Conservation (phyloP, 305 asterid genomes). For the Fraxinus baroniana region DNA sequence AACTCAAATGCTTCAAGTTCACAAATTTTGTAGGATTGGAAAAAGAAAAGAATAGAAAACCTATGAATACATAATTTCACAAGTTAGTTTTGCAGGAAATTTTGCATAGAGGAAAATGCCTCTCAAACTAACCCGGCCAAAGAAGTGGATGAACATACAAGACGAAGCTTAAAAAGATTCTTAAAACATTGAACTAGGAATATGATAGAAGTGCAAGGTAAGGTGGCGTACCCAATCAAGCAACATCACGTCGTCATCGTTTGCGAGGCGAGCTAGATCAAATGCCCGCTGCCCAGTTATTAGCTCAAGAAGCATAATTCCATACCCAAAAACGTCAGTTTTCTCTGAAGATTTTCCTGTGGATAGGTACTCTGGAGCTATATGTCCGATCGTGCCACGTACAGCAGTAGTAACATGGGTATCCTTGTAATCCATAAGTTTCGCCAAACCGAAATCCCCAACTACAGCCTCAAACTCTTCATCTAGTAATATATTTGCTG, state of each 20-base stretch:
- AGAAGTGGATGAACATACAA: background rate
- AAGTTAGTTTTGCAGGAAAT: background rate
- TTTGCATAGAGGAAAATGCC: background rate
- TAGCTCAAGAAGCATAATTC: constrained; percentile 58
- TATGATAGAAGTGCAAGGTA: background rate
- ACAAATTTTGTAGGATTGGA: background rate
- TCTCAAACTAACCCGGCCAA: background rate
- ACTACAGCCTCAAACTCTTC: constrained; percentile 66
- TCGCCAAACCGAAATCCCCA: constrained; percentile 65
- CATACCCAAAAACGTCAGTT: constrained; percentile 62
- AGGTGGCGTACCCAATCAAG: constrained; percentile 53
- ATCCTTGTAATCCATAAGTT: constrained; percentile 60
- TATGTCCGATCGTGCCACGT: constrained; percentile 56
- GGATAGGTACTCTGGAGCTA: constrained; percentile 59
- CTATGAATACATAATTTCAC: background rate
- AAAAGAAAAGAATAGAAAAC: background rate
- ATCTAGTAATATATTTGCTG: constrained; percentile 57
- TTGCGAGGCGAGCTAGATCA: constrained; percentile 62
- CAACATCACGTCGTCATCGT: constrained; percentile 60
- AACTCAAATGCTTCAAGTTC: background rate
- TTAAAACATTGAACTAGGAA: background rate
- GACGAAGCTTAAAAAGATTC: background rate
- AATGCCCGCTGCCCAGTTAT: constrained; percentile 58
- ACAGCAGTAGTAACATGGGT: constrained; percentile 58
- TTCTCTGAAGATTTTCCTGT: constrained; percentile 57